Base-by-base conservation (phyloP, 106 monocot genomes). In the Dioscorea dumetorum region DNA sequence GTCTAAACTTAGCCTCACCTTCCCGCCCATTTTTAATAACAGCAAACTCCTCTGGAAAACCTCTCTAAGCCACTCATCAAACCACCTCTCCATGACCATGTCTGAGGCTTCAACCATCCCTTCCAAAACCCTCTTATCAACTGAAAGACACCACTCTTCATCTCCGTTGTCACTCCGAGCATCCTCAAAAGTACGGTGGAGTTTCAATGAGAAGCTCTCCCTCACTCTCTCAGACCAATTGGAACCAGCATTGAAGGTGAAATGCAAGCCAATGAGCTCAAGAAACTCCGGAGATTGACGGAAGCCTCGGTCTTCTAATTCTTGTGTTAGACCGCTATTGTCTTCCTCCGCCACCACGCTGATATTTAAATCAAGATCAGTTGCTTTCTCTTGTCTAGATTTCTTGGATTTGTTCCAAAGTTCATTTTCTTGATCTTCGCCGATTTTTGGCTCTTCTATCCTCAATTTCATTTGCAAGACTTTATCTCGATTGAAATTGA, bases 51-150 rank as follows among this genome's bases (percentile, higher is more conserved):
- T 70, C 77, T 90, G 70, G 67, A 97, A 82, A 71, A 92, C 86
- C 60, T 97, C 84, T 20, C 63, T 74, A 14, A 85, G 77, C 97
- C 97, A 89, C 49, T 58, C 78, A 59, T 89, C 92, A 68, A 87
- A 85, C 66, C 78, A 70, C 50, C 58, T 19, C 68, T 87, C 84
- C 51, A 76, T 19, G 69, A 86, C 87, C 72, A 66, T 76, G 2
- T 82, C 92, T 22, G 82, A 71, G n/a, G 84, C 78, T 9, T 19
- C 65, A n/a, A 65, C 62, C 66, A 92, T 50, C 80, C 74, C 76
- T 60, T 80, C 87, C 35, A 71, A 57, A 65, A 70, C 82, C 22
- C 73, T 68, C 60, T 11, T 56, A 51, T 89, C 84, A 4, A 89
- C 57, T 19, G 14, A 15, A 50, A 91, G 31, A 6, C 3, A 41